Conservation (phyloP, 768 basidiomycete genomes). For the Trametes punicea region DNA sequence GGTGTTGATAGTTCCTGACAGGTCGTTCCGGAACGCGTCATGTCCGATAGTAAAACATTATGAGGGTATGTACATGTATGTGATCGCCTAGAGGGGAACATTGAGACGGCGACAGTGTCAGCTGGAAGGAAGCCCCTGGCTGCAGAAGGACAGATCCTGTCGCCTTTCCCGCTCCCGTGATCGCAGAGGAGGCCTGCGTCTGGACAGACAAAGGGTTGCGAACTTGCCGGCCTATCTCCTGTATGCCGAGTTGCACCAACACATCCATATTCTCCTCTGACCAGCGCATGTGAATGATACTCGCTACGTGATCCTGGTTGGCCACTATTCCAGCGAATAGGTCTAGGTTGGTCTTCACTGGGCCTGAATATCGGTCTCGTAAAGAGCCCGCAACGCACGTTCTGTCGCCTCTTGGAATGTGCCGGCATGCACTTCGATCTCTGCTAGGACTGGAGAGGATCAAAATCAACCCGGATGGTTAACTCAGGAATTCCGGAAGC, state of each 20-base stretch:
- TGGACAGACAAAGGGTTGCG: neutral
- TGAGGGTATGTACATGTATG: slow-evolving; percentile 8
- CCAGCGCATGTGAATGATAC: slow-evolving; percentile 11
- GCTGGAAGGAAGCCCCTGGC: slow-evolving; percentile 16
- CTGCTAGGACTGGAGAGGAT: slow-evolving; percentile 31
- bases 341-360: slow-evolving; percentile 16
- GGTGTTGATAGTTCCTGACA: slow-evolving; percentile 18
- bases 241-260: neutral
- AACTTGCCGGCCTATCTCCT: neutral
- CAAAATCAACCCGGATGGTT: slow-evolving; percentile 15
- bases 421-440: slow-evolving; percentile 25
- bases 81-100: neutral
- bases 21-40: slow-evolving; percentile 17
- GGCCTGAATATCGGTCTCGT: slow-evolving; percentile 1
- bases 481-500: neutral
- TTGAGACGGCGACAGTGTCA: slow-evolving; percentile 1
- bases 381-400: slow-evolving; percentile 11
- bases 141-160: slow-evolving; percentile 10
- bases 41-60: slow-evolving; percentile 13
- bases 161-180: neutral
- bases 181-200: neutral
- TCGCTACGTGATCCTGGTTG: slow-evolving; percentile 2
- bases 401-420: slow-evolving; percentile 8
- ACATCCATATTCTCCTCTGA: slow-evolving; percentile 4
- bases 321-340: slow-evolving; percentile 13